These are phyloP conservation scores for Colletotrichum kahawae DNA, from an alignment of 2,329 filamentous ascomycete genomes.

Conservation along the genomic window DNA sequence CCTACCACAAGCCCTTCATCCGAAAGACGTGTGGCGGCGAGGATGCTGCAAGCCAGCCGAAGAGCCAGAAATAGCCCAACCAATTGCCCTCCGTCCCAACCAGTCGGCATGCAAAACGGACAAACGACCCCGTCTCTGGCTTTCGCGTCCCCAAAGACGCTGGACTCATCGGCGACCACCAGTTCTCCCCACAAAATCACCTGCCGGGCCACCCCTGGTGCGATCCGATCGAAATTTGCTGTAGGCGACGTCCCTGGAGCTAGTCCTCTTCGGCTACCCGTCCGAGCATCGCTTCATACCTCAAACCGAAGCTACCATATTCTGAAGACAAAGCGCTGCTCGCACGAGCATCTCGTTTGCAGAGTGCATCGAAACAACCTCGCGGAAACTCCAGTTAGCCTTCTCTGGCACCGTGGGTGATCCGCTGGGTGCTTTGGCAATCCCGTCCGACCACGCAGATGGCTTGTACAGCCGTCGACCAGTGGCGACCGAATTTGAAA, in stretches of 20 bases:
- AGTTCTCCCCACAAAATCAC: not conserved
- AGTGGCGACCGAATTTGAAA: not conserved
- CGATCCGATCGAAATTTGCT: conserved; percentile 12
- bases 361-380: not conserved
- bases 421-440: not conserved
- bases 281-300: conserved; percentile 3
- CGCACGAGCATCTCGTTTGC: not conserved
- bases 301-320: not conserved
- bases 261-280: not conserved
- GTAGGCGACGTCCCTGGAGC: not conserved
- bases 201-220: not conserved
- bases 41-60: not conserved
- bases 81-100: not conserved
- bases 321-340: conserved; percentile 4
- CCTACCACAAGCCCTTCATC: not conserved
- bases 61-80: not conserved
- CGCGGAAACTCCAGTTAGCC: not conserved
- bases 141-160: not conserved
- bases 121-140: not conserved
- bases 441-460: not conserved
- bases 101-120: not conserved
- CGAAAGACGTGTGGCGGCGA: not conserved
- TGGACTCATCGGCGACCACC: not conserved
- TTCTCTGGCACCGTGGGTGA: not conserved
- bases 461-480: not conserved